Conservation (phyloP, 1,284 basidiomycete species). For the Leccinum angustisporum region DNA sequence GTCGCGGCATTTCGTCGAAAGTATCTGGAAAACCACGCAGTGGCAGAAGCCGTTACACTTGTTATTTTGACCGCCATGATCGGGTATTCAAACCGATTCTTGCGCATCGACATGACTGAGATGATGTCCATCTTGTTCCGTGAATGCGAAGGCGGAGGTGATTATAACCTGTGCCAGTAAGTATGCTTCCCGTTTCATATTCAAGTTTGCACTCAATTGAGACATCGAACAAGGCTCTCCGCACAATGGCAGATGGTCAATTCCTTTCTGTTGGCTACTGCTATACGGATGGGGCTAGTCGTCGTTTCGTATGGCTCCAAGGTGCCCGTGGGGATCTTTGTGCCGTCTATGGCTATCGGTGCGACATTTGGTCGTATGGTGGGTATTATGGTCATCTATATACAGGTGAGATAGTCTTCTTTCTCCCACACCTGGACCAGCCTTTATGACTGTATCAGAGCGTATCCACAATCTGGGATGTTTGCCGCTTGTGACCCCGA, state of each 20-base stretch:
- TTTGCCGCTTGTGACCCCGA: slow-evolving; percentile 92
- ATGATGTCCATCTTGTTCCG: slow-evolving; percentile 95
- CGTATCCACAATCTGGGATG: slow-evolving; percentile 80
- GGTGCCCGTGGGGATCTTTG: slow-evolving; percentile 97
- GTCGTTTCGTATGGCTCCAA: slow-evolving; percentile 95
- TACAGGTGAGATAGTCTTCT: slow-evolving; percentile 59
- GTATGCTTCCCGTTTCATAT: slow-evolving; percentile 34
- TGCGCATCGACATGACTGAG: slow-evolving; percentile 98
- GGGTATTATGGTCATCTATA: slow-evolving; percentile 88
- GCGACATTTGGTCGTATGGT: slow-evolving; percentile 96
- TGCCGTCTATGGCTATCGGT: slow-evolving; percentile 97
- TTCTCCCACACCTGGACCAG: not conserved
- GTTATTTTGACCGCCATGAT: slow-evolving; percentile 89
- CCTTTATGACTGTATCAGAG: slow-evolving; percentile 43
- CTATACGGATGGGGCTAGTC: slow-evolving; percentile 85
- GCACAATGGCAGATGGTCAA: slow-evolving; percentile 95
- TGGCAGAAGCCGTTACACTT: slow-evolving; percentile 86
- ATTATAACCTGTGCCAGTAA: slow-evolving; percentile 94
- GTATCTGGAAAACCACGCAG: slow-evolving; percentile 80
- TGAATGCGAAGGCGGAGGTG: slow-evolving; percentile 94
- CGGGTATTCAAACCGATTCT: slow-evolving; percentile 92
- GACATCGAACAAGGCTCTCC: slow-evolving; percentile 57
- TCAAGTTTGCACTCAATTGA: slow-evolving; percentile 13
- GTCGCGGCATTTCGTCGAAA: slow-evolving; percentile 94
- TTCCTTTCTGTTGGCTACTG: slow-evolving; percentile 88